Conservation (phyloP, 2,329 filamentous ascomycete species). For the Arthrobotrys pseudoclavata region DNA sequence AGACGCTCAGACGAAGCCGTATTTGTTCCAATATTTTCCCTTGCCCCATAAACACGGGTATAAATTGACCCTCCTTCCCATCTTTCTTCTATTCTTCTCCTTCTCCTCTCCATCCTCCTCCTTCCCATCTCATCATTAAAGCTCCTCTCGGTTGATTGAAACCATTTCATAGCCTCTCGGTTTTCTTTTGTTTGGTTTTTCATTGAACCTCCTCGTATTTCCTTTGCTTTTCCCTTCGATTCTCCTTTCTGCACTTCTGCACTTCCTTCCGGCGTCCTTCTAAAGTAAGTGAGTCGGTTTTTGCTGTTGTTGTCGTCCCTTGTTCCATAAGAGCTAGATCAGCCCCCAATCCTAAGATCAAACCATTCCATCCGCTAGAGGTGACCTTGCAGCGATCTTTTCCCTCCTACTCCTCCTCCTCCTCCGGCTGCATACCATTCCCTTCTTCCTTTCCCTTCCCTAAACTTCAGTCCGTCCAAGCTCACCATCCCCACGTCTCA, state of each 20-base stretch:
- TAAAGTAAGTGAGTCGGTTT: neutral
- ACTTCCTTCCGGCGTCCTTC: neutral
- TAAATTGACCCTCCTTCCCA: conserved; percentile 18
- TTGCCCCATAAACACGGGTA: conserved; percentile 2
- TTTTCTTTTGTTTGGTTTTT: neutral
- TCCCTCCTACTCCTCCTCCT: neutral
- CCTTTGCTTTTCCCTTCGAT: neutral
- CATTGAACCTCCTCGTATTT: neutral
- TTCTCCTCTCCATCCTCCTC: conserved; percentile 5
- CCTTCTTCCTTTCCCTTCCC: too few relatives aligned
- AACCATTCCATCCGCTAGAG: too few relatives aligned
- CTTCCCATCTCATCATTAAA: neutral
- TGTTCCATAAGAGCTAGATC: too few relatives aligned
- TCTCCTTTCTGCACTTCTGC: neutral
- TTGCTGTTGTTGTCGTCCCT: too few relatives aligned
- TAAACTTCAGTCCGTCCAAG: too few relatives aligned
- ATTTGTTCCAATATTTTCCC: neutral
- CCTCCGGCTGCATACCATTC: too few relatives aligned
- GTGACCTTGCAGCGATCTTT: neutral
- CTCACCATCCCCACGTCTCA: neutral
- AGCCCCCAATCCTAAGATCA: too few relatives aligned
- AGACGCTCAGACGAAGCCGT: neutral
- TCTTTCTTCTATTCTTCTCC: neutral
- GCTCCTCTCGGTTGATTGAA: neutral
- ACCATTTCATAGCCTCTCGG: neutral